These are phyloP conservation scores for Diaporthe sp. DNA, from an alignment of 2,329 filamentous ascomycete species.

Conservation along the genomic window DNA sequence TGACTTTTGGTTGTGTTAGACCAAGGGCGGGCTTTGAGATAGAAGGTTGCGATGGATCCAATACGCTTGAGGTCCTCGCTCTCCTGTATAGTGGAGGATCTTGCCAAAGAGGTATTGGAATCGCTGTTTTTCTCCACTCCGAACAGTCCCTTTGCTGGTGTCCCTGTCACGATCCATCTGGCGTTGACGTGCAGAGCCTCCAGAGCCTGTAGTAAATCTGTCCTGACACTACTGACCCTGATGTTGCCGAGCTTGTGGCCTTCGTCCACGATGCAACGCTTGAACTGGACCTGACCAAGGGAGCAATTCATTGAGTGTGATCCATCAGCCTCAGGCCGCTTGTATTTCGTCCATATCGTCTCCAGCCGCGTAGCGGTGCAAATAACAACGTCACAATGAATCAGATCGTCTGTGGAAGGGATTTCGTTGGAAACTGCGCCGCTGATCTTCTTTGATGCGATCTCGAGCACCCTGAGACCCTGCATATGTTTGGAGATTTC, in stretches of 20 bases:
- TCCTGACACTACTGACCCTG: slow-evolving; percentile 60
- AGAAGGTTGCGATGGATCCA: slow-evolving; percentile 74
- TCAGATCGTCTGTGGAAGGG: slow-evolving; percentile 67
- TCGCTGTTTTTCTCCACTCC: slow-evolving; percentile 67
- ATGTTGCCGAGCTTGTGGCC: slow-evolving; percentile 85
- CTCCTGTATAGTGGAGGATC: slow-evolving; percentile 61
- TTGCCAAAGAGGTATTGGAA: slow-evolving; percentile 38
- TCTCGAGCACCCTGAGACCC: slow-evolving; percentile 71
- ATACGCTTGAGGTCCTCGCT: slow-evolving; percentile 73
- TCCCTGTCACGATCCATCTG: slow-evolving; percentile 91
- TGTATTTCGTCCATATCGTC: slow-evolving; percentile 61
- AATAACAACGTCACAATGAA: slow-evolving; percentile 79
- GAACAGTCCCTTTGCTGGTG: slow-evolving; percentile 85
- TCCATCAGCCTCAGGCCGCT: slow-evolving; percentile 44
- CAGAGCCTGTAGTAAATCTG: slow-evolving; percentile 62
- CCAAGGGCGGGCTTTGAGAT: slow-evolving; percentile 84
- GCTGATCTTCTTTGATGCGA: slow-evolving; percentile 46
- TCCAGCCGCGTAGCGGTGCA: slow-evolving; percentile 83
- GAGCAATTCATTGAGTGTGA: slow-evolving; percentile 60
- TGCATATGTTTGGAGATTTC: slow-evolving; percentile 84
- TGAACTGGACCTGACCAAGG: slow-evolving; percentile 80
- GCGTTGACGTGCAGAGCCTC: slow-evolving; percentile 72
- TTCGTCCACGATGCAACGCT: slow-evolving; percentile 91
- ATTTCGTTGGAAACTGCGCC: slow-evolving; percentile 60
- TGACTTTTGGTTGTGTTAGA: slow-evolving; percentile 65